phyloP scores from a whole-genome alignment of 2,329 filamentous ascomycete species.

The Penicillium sp. region DNA sequence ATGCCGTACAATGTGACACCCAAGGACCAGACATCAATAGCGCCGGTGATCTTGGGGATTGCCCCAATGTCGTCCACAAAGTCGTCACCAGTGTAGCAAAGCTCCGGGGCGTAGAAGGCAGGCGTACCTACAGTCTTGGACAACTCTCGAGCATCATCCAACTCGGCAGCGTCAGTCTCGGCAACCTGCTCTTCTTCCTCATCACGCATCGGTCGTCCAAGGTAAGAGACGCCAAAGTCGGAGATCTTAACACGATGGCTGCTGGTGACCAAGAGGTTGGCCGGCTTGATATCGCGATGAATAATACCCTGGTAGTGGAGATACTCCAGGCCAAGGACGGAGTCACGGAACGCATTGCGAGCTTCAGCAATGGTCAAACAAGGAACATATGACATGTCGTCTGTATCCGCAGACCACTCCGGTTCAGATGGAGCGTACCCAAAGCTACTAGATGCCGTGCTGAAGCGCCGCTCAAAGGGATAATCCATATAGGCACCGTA shows the following conservation, averaged over 20 bases:
- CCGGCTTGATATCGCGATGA: conserved; percentile 84
- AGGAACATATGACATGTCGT: conserved; percentile 91
- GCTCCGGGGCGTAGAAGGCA: conserved; percentile 94
- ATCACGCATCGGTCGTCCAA: conserved; percentile 84
- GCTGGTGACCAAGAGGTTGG: conserved; percentile 86
- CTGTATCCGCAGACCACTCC: conserved; percentile 61
- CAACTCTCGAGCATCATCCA: conserved; percentile 93
- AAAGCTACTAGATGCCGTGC: conserved; percentile 73
- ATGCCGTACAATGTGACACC: conserved; percentile 96
- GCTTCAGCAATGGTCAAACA: conserved; percentile 87
- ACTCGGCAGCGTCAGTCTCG: conserved; percentile 82
- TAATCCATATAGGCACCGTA: conserved; percentile 72
- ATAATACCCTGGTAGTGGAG: conserved; percentile 86
- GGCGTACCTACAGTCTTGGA: conserved; percentile 98
- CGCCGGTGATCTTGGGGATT: conserved; percentile 78
- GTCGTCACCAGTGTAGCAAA: conserved; percentile 85
- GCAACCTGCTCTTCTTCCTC: conserved; percentile 78
- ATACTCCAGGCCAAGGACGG: conserved; percentile 90
- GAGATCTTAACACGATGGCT: conserved; percentile 94
- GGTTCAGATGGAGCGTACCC: conserved; percentile 53
- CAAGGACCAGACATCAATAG: conserved; percentile 97
- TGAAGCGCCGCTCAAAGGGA: conserved; percentile 73
- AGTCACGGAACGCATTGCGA: conserved; percentile 86
- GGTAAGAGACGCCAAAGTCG: conserved; percentile 97
- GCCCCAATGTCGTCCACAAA: conserved; percentile 60